phyloP scores from a whole-genome alignment of 2,329 filamentous ascomycete genomes.

The Penicillium sp. region DNA sequence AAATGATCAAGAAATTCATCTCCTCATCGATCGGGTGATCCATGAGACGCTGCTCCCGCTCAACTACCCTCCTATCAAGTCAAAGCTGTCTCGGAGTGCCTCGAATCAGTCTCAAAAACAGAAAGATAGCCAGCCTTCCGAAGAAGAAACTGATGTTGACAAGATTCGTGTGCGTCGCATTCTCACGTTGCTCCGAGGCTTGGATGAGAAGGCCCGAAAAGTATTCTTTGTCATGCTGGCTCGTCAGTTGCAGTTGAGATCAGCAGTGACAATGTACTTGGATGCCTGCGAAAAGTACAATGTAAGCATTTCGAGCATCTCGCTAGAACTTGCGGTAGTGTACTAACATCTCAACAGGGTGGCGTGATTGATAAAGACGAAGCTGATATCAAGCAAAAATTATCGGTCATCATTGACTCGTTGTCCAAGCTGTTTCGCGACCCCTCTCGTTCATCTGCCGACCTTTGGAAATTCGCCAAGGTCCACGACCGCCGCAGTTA shows the following conservation, averaged over 20 bases:
- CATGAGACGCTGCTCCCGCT: constrained; percentile 88
- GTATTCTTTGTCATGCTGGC: constrained; percentile 86
- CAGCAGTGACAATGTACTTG: constrained; percentile 72
- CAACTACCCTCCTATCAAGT: constrained; percentile 72
- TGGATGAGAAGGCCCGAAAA: constrained; percentile 74
- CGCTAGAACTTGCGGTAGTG: neutral
- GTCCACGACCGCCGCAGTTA: constrained; percentile 86
- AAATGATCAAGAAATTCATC: constrained; percentile 82
- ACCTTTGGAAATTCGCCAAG: constrained; percentile 88
- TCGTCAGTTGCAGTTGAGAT: constrained; percentile 71
- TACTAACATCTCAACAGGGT: constrained; percentile 44
- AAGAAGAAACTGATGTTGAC: constrained; percentile 44
- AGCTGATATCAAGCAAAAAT: constrained; percentile 63
- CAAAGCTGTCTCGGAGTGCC: constrained; percentile 44
- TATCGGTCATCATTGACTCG: constrained; percentile 71
- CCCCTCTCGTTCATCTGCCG: constrained; percentile 64
- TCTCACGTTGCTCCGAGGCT: constrained; percentile 72
- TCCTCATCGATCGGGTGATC: constrained; percentile 77
- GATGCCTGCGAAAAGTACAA: constrained; percentile 87
- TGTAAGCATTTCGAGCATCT: constrained; percentile 26
- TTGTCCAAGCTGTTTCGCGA: constrained; percentile 77
- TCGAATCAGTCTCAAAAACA: constrained; percentile 59
- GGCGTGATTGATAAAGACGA: constrained; percentile 71
- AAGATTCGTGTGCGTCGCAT: constrained; percentile 81
- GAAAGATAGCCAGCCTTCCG: constrained; percentile 36